Evolutionary conservation across 2,329 filamentous ascomycete genomes (phyloP).

Genomic region (Pezicula radicicola): DNA sequence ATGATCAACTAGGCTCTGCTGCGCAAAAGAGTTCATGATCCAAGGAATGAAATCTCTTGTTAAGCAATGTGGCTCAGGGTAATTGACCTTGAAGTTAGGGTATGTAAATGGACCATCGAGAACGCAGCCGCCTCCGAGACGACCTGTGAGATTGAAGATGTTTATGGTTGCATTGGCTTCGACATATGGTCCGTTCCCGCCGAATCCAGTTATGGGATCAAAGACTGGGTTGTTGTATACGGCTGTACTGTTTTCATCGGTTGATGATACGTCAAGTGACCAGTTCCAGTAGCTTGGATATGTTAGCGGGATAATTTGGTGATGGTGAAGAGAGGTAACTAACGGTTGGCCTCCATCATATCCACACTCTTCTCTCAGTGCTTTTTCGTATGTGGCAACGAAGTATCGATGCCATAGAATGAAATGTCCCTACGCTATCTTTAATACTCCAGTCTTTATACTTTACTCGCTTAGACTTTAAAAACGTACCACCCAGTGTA

Average conservation of each 20-base stretch:
- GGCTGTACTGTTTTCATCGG: not conserved
- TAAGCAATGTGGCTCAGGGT: not conserved
- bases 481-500: not conserved
- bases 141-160: not conserved
- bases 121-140: not conserved
- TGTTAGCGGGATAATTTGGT: too few relatives aligned
- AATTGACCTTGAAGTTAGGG: not conserved
- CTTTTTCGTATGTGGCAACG: conserved; percentile 30
- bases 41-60: not conserved
- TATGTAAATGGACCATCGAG: not conserved
- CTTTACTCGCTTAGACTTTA: not conserved
- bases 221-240: not conserved
- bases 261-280: not conserved
- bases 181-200: not conserved
- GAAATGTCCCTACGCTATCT: conserved; percentile 20
- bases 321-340: too few relatives aligned
- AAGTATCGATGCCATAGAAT: conserved; percentile 40
- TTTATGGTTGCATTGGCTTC: not conserved
- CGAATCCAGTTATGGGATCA: not conserved
- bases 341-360: conserved; percentile 14
- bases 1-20: not conserved
- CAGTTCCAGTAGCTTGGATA: not conserved
- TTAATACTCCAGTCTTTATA: not conserved
- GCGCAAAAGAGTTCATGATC: not conserved
- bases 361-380: conserved; percentile 36